Conservation (phyloP, 345 rosid species). For the Gossypium australe region DNA sequence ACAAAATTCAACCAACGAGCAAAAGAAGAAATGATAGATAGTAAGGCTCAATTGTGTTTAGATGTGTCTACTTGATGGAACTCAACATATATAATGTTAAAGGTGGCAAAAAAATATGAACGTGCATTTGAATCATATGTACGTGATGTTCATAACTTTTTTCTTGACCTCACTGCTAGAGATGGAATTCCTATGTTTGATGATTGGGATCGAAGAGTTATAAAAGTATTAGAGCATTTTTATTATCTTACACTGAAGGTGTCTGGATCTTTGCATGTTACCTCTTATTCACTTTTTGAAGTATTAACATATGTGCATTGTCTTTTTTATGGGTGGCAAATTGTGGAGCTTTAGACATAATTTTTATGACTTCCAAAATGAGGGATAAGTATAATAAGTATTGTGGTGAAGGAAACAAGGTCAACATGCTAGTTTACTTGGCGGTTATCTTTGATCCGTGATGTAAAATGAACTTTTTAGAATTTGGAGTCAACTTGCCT, state of each 20-base stretch:
- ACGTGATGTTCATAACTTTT: not conserved
- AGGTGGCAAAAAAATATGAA: not conserved
- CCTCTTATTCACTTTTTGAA: not conserved
- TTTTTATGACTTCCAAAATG: not conserved
- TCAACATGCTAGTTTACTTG: not conserved
- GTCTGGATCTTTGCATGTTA: not conserved
- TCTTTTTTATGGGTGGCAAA: not conserved
- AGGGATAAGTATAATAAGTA: not conserved
- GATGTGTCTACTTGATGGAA: not conserved
- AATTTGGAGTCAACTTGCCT: not conserved
- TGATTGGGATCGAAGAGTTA: not conserved
- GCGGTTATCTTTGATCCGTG: not conserved
- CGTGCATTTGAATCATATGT: not conserved
- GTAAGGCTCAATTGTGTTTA: not conserved
- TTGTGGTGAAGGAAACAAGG: no score
- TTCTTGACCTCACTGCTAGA: not conserved
- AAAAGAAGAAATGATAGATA: not conserved
- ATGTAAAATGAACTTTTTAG: not conserved
- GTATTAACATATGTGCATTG: not conserved
- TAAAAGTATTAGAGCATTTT: not conserved
- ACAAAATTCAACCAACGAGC: not conserved
- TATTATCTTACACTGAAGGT: not conserved
- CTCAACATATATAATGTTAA: not conserved
- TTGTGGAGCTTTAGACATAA: not conserved
- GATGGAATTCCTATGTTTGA: not conserved